A percentile compares a stretch with the other conserved stretches of the same genome.
These are phyloP conservation scores for Pyricularia grisea DNA, from an alignment of 2,329 filamentous ascomycete species.

Conservation along the genomic window DNA sequence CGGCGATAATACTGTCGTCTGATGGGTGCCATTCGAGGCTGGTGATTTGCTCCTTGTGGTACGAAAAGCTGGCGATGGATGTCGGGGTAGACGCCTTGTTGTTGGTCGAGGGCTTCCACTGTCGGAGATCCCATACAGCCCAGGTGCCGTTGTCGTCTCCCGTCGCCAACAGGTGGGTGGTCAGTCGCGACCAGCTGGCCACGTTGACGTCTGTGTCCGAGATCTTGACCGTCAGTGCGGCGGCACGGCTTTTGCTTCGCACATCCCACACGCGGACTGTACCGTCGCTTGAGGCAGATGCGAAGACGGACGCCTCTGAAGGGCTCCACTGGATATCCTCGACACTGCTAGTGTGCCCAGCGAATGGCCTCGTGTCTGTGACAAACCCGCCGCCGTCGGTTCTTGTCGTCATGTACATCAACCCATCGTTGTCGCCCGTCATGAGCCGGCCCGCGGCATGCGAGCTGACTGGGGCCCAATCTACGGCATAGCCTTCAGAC, in stretches of 20 bases:
- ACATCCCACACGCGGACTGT: slow-evolving; percentile 95
- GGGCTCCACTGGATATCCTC: slow-evolving; percentile 98
- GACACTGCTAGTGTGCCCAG: slow-evolving; percentile 74
- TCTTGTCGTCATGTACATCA: slow-evolving; percentile 80
- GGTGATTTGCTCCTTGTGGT: slow-evolving; percentile 95
- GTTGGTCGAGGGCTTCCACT: slow-evolving; percentile 67
- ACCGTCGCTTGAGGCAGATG: slow-evolving; percentile 87
- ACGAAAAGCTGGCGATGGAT: slow-evolving; percentile 77
- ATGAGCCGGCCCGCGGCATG: slow-evolving; percentile 75
- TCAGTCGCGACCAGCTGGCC: slow-evolving; percentile 87
- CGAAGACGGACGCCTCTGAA: slow-evolving; percentile 85
- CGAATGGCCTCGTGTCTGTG: slow-evolving; percentile 75
- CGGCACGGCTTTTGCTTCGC: slow-evolving; percentile 77
- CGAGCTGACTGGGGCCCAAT: slow-evolving; percentile 69
- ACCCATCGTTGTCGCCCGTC: slow-evolving; percentile 83
- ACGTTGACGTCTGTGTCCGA: slow-evolving; percentile 89
- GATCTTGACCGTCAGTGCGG: slow-evolving; percentile 80
- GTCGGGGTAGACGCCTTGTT: slow-evolving; percentile 45
- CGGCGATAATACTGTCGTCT: slow-evolving; percentile 89
- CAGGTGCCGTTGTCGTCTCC: slow-evolving; percentile 90
- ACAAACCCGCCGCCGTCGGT: slow-evolving; percentile 84
- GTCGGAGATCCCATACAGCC: slow-evolving; percentile 91
- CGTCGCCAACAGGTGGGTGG: slow-evolving; percentile 79
- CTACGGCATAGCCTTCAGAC: slow-evolving; percentile 88
- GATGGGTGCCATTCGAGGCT: slow-evolving; percentile 96